phyloP scores from a whole-genome alignment of 1,284 basidiomycete species.

The Phylloboletellus chloephorus region DNA sequence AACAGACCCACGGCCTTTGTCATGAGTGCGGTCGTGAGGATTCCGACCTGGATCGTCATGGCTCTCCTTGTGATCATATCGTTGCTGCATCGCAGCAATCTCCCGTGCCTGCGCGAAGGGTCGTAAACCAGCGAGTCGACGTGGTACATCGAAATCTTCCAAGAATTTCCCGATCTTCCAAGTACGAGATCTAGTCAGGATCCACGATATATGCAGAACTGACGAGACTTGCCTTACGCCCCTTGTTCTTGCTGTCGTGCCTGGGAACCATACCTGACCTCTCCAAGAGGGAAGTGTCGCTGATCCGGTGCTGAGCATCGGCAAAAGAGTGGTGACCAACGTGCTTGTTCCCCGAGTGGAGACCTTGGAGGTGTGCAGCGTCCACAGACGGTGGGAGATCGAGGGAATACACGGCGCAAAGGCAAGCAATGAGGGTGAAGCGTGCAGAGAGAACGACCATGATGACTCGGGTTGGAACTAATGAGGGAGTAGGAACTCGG shows the following conservation, averaged over 20 bases:
- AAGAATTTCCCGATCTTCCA: too few relatives aligned
- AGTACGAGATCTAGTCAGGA: too few relatives aligned
- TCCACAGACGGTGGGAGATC: conserved; percentile 13
- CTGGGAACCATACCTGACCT: background rate
- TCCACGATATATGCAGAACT: too few relatives aligned
- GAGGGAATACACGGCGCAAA: conserved; percentile 20
- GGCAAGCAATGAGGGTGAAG: conserved; percentile 21
- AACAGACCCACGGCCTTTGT: conserved; percentile 10
- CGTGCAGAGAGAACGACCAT: conserved; percentile 21
- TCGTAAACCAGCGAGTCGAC: background rate
- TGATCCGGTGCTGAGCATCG: conserved; percentile 1
- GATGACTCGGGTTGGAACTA: background rate
- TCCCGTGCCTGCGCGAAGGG: background rate
- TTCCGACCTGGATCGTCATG: background rate
- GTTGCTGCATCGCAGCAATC: too few relatives aligned
- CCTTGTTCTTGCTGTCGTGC: conserved; percentile 6
- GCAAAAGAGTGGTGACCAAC: background rate
- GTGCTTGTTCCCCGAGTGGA: conserved; percentile 8
- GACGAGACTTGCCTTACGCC: conserved; percentile 7
- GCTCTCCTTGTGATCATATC: background rate
- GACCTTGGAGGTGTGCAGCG: conserved; percentile 19
- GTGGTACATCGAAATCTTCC: background rate
- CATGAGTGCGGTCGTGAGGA: background rate
- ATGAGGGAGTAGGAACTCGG: background rate
- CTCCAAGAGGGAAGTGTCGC: background rate